phyloP scores from a whole-genome alignment of 306 rosid genomes.

The Quercus aquifolioides region DNA sequence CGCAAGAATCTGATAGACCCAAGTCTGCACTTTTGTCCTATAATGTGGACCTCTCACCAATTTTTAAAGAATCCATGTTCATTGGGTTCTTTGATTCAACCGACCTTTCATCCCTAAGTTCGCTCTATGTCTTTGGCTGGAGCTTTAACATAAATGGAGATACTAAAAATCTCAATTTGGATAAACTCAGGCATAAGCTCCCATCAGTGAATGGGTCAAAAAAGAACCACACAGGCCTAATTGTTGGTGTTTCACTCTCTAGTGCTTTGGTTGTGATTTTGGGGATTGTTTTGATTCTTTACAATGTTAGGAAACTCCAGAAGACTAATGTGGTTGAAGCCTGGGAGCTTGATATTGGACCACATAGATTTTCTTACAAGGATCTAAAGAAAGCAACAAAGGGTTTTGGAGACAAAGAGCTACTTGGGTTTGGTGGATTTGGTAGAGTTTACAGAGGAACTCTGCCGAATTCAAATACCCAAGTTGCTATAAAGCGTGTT shows the following conservation, averaged over 20 bases:
- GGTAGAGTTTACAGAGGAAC: conserved; percentile 28
- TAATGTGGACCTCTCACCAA: conserved; percentile 43
- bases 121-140: conserved; percentile 55
- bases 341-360: conserved; percentile 33
- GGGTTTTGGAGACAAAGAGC: conserved; percentile 24
- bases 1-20: conserved; percentile 42
- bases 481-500: conserved; percentile 29
- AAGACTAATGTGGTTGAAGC: conserved; percentile 19
- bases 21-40: conserved; percentile 36
- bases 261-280: conserved; percentile 14
- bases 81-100: conserved; percentile 61
- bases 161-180: conserved; percentile 34
- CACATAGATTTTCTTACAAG: conserved; percentile 16
- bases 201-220: not conserved
- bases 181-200: conserved; percentile 35
- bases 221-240: conserved; percentile 6
- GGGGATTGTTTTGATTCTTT: not conserved
- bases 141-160: conserved; percentile 43
- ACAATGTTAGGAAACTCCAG: conserved; percentile 1
- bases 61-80: conserved; percentile 46
- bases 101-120: conserved; percentile 35
- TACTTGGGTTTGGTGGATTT: conserved; percentile 31
- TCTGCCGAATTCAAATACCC: conserved; percentile 12
- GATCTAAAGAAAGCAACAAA: conserved; percentile 25
- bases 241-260: conserved; percentile 28